Evolutionary conservation across 75 land plant genomes (phyloP).

Genomic region (Picea glauca): DNA sequence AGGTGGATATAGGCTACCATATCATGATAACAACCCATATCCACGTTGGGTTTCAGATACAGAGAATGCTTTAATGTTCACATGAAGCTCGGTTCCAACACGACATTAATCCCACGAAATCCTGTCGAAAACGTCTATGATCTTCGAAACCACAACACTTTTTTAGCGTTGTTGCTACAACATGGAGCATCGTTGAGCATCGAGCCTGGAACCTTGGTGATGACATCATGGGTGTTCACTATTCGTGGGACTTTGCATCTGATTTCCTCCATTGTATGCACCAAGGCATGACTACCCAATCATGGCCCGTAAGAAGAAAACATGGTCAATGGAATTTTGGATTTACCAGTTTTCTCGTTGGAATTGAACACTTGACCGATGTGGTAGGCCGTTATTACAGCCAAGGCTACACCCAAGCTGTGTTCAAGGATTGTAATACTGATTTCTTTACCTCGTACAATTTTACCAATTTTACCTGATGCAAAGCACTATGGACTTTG

Average conservation of each 20-base stretch:
- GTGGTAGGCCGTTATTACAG: too few species aligned
- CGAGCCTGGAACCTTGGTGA: slow-evolving; percentile 26
- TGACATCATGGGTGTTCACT: too few species aligned
- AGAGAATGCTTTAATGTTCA: slow-evolving; percentile 44
- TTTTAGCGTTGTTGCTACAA: too few species aligned
- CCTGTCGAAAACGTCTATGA: slow-evolving; percentile 13
- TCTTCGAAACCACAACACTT: not conserved
- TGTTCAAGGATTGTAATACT: slow-evolving; percentile 81
- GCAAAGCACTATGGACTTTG: slow-evolving; percentile 39
- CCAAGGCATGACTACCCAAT: too few species aligned
- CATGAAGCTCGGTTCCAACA: slow-evolving; percentile 49
- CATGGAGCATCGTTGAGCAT: slow-evolving; percentile 19
- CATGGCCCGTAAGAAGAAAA: too few species aligned
- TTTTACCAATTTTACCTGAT: slow-evolving; percentile 41
- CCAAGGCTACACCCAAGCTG: slow-evolving; percentile 28
- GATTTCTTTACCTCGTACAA: slow-evolving; percentile 46
- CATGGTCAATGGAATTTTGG: too few species aligned
- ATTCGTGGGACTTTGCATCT: too few species aligned
- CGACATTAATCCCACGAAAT: slow-evolving; percentile 41
- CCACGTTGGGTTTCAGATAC: slow-evolving; percentile 31
- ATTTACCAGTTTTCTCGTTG: too few species aligned
- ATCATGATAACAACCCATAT: slow-evolving; percentile 19
- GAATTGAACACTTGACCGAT: too few species aligned
- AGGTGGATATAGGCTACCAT: slow-evolving; percentile 30
- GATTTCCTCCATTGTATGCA: too few species aligned